These are phyloP conservation scores for Flammula alnicola DNA, from an alignment of 1,284 basidiomycete genomes.

Conservation along the genomic window DNA sequence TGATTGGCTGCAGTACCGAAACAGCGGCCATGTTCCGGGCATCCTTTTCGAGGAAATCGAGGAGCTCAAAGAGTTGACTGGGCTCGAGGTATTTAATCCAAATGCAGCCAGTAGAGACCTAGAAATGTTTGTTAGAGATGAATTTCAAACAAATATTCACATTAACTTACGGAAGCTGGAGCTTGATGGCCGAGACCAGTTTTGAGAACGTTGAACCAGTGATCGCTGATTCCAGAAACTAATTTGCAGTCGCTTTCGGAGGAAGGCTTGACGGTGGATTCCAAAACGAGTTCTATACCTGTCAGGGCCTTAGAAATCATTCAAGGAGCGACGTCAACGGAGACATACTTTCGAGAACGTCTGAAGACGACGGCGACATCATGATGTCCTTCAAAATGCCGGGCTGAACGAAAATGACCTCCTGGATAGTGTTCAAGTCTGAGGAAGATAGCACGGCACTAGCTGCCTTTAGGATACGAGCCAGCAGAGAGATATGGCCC, in stretches of 20 bases:
- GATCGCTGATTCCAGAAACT: constrained; percentile 34
- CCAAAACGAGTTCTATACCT: constrained; percentile 32
- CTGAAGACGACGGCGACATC: constrained; percentile 27
- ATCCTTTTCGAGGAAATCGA: constrained; percentile 36
- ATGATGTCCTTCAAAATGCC: constrained; percentile 38
- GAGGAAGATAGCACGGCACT: constrained; percentile 25
- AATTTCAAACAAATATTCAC: not conserved
- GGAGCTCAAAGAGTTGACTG: constrained; percentile 31
- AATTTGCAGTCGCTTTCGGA: constrained; percentile 34
- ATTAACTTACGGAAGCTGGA: constrained; percentile 18
- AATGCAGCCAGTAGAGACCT: constrained; percentile 39
- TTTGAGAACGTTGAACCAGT: constrained; percentile 39
- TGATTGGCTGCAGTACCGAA: constrained; percentile 28
- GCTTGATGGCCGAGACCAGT: constrained; percentile 13
- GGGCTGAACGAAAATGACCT: constrained; percentile 39
- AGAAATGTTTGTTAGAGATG: not conserved
- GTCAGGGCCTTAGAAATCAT: constrained; percentile 1
- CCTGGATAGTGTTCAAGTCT: constrained; percentile 44
- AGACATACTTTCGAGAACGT: constrained; percentile 38
- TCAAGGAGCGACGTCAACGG: not conserved
- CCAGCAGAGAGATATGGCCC: constrained; percentile 40
- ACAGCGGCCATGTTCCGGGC: constrained; percentile 18
- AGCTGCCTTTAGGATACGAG: constrained; percentile 37
- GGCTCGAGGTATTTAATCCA: constrained; percentile 52
- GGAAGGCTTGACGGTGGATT: constrained; percentile 29